Base-by-base conservation (phyloP, 2,329 filamentous ascomycete species). In the Colletotrichum tamarilloi region DNA sequence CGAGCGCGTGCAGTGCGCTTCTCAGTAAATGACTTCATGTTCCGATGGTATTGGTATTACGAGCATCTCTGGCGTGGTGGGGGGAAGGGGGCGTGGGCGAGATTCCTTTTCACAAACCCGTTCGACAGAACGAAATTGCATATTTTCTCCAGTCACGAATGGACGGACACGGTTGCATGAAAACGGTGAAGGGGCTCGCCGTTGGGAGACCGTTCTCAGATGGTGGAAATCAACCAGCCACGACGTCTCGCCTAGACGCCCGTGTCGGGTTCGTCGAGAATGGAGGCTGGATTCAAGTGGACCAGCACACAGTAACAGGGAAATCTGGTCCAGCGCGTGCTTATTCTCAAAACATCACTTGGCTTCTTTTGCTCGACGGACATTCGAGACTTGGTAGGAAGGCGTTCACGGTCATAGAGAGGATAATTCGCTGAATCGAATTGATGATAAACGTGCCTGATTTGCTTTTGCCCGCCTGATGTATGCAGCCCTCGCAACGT, bases 1-100 rank as follows among this genome's bases (percentile, higher is more conserved):
- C 62, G 94, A 95, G 87, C 91, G 94, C 75, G 94, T 97, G 72
- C 94, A 97, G 87, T 97, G 94, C 84, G 94, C 94, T 71, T 95
- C 93, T 42, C 94, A 97, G 90, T 97, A 95, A 90, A 84, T 56
- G 77, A 67, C 22, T 52, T 24, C 46, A 30, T 46, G 49, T 68
- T 63, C n/a, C 38, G 22, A 68, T 55, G 68, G 57, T 14, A 67
- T 66, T 62, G 42, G 68, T 73, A 67, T 72, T 66, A 77, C 53
- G 71, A 73, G 68, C 73, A 75, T 73, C 62, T 76, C 71, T 59
- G 63, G 68, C 73, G 76, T 74, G 74, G 68, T 69, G 60, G 73
- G n/a, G 60, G 24, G 63, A 74, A 72, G 76, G 74, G 75, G 75
- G 74, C 74, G 75, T 75, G 68, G 55, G 68, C 67, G 72, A 62